These are phyloP conservation scores for Colletotrichum liaoningense DNA, from an alignment of 2,329 filamentous ascomycete species.

Conservation along the genomic window DNA sequence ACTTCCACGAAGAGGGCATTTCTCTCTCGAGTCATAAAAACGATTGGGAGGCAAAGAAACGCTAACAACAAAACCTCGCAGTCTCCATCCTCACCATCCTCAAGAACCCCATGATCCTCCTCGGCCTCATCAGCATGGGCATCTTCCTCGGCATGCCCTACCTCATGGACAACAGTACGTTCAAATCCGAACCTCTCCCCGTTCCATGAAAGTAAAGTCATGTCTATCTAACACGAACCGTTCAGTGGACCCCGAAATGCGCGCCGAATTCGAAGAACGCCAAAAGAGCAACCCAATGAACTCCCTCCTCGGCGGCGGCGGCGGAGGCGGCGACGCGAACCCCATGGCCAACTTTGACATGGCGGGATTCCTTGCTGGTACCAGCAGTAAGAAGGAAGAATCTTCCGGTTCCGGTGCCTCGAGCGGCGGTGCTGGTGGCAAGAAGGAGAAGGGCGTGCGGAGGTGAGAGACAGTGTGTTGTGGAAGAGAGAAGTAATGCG, in stretches of 20 bases:
- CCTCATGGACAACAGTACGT: constrained; percentile 93
- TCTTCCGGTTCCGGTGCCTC: constrained; percentile 44
- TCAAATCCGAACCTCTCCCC: background rate
- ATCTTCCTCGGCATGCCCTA: constrained; percentile 95
- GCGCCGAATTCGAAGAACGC: constrained; percentile 90
- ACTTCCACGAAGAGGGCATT: background rate
- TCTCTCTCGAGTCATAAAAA: no score
- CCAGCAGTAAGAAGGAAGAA: constrained; percentile 52
- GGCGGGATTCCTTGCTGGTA: constrained; percentile 72
- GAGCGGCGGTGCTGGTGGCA: constrained; percentile 39
- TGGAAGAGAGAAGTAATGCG: background rate
- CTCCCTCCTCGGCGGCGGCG: constrained; percentile 59
- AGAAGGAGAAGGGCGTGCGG: constrained; percentile 56
- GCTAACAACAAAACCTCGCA: constrained; percentile 46
- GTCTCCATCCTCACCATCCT: constrained; percentile 85
- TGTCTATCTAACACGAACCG: background rate
- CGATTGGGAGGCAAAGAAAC: no score
- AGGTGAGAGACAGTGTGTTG: constrained; percentile 39
- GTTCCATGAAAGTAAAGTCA: background rate
- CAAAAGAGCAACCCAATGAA: constrained; percentile 80
- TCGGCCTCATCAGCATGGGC: constrained; percentile 84
- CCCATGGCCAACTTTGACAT: constrained; percentile 69
- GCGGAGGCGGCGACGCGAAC: constrained; percentile 43
- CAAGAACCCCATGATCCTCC: constrained; percentile 96
- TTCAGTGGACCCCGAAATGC: constrained; percentile 95